Evolutionary conservation across 768 basidiomycete species (phyloP).

Genomic region (Suillus subluteus): DNA sequence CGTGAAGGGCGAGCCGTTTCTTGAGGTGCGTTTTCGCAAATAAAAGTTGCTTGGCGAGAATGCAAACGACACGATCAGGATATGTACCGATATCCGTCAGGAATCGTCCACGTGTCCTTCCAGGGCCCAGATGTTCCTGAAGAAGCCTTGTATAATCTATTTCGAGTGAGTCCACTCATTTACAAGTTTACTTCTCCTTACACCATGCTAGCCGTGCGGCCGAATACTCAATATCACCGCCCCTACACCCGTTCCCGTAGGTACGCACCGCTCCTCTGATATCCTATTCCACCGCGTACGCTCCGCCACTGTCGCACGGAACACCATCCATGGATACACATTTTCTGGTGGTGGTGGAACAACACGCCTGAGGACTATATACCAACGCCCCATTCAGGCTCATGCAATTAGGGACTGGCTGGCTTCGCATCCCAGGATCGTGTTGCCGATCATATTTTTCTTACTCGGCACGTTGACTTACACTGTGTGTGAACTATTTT

Average conservation of each 20-base stretch:
- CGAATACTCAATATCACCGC: slow-evolving; percentile 68
- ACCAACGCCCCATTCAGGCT: slow-evolving; percentile 65
- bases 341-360: slow-evolving; percentile 32
- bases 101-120: slow-evolving; percentile 75
- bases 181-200: not conserved
- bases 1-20: slow-evolving; percentile 80
- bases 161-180: slow-evolving; percentile 58
- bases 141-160: slow-evolving; percentile 74
- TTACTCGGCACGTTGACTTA: slow-evolving; percentile 90
- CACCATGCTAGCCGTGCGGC: slow-evolving; percentile 70
- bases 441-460: slow-evolving; percentile 80
- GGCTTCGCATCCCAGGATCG: slow-evolving; percentile 82
- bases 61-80: slow-evolving; percentile 53
- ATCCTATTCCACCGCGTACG: slow-evolving; percentile 65
- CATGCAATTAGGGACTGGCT: slow-evolving; percentile 80
- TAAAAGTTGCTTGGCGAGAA: slow-evolving; percentile 6
- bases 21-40: slow-evolving; percentile 56
- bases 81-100: slow-evolving; percentile 79
- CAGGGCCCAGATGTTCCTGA: slow-evolving; percentile 89
- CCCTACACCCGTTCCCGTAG: slow-evolving; percentile 64
- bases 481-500: slow-evolving; percentile 54
- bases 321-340: slow-evolving; percentile 70
- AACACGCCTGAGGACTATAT: slow-evolving; percentile 58
- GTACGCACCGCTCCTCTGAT: slow-evolving; percentile 65
- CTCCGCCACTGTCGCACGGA: slow-evolving; percentile 81